Base-by-base conservation (phyloP, 2,329 filamentous ascomycete genomes). In the Sordariomycetes sp. region DNA sequence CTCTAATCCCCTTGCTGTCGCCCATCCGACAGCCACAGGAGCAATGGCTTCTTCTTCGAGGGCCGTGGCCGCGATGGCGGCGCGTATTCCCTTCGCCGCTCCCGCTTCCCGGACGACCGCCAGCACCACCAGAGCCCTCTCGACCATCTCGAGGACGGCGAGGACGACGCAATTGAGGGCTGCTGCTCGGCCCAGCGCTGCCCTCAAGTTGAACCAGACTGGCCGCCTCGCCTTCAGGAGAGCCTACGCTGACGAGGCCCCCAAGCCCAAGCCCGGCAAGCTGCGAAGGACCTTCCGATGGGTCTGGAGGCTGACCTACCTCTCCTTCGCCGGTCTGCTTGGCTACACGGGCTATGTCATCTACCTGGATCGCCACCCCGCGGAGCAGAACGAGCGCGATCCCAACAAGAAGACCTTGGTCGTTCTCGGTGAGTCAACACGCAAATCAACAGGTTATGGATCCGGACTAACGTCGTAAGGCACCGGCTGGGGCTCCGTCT, bases 331-430 rank as follows among this genome's bases (percentile, higher is more conserved):
- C 42, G 83, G 72, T 42, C 70, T 79, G 38, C 54, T 83, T 27
- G 85, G 68, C 44, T 87, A 81, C 54, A 65, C 88, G 39, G 75
- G 72, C 48, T 95, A 92, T 59, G 75, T 75, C 53, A 82, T 95
- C 63, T 95, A 88, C 61, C 67, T 80, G 33, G 78, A 85, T 56
- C 79, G 86, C 49, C 75, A 94, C 59, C 90, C 90, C 8, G 70
- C 72, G 27, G 82, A 88, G 35, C 92, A 96, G 66, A 64, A 72
- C 39, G 68, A 76, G 42, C 79, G 84, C 14, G 86, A 95, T 60
- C 84, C 88, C 36, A 71, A 55, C 50, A 98, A 96, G 82, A 98
- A 98, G 75, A 98, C 88, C 9, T 72, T 98, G 37, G 92, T 98
- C 30, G 79, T 98, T 46, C 75, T 98, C 36, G 92, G 92, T 95